A percentile compares a stretch with the other conserved stretches of the same genome.
phyloP scores from a whole-genome alignment of 345 rosid genomes.

The Erysimum cheiranthoides region DNA sequence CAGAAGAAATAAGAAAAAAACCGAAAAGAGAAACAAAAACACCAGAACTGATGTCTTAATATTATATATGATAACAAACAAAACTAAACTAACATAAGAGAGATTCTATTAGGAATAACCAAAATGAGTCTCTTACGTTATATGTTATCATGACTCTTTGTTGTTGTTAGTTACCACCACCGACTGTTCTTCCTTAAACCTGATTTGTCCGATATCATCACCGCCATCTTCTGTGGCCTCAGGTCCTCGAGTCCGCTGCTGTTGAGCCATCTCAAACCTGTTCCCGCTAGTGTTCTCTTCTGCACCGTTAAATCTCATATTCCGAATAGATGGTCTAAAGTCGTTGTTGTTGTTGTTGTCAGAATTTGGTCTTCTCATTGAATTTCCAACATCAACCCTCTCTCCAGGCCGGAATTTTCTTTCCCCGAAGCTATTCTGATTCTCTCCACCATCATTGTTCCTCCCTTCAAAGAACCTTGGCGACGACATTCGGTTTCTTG shows the following conservation, averaged over 20 bases:
- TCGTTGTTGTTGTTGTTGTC: constrained; percentile 23
- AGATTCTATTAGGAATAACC: not conserved
- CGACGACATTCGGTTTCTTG: constrained; percentile 47
- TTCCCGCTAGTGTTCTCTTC: constrained; percentile 46
- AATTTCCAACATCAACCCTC: constrained; percentile 45
- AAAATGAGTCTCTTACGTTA: constrained; percentile 1
- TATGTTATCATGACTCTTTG: constrained; percentile 23
- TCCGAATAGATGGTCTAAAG: constrained; percentile 41
- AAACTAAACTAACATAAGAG: constrained; percentile 8
- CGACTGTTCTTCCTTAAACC: not conserved
- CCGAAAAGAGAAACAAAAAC: not conserved
- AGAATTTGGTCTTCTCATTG: constrained; percentile 36
- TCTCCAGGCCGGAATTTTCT: constrained; percentile 50
- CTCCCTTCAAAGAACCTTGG: constrained; percentile 52
- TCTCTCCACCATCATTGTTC: constrained; percentile 28
- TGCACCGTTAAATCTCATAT: constrained; percentile 42
- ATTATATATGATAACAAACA: not conserved
- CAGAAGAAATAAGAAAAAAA: not conserved
- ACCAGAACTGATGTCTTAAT: constrained; percentile 2
- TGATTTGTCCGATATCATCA: not conserved
- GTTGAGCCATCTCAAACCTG: constrained; percentile 46
- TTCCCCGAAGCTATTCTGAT: constrained; percentile 27
- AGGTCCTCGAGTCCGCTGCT: constrained; percentile 37
- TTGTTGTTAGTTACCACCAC: constrained; percentile 10
- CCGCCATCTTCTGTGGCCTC: constrained; percentile 9